Evolutionary conservation across 2,329 filamentous ascomycete species (phyloP), one percentile per base, ranked within the genome.

Genomic region (Trichoderma sp.): DNA sequence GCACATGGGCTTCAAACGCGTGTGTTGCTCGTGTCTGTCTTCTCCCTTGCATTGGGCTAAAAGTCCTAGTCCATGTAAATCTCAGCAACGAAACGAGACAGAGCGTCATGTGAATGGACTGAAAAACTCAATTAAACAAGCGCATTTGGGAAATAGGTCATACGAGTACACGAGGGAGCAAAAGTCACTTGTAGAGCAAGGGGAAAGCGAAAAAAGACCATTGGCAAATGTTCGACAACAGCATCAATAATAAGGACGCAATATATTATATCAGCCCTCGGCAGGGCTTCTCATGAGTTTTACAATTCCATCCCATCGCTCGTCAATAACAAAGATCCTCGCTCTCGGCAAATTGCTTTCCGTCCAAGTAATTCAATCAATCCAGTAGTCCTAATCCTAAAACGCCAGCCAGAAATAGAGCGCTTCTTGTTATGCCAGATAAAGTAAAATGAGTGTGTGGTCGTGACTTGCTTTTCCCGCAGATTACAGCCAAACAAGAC

Each of bases 381-480:
- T 21, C 62, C 71, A 41, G 18, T 41, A 62, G 11, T 71, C 18
- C 14, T 45, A 16, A 71, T 50, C 60, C 62, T 4, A n/a, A 59
- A 74, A 74, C 62, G 27, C 62, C 71, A 41, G n/a, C n/a, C 16
- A 41, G n/a, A 66, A 66, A 29, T 6, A 74, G 21, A 11, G 16
- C 62, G 60, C 62, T 56, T 56, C 62, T 50, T 71, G 8, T 38
- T 21, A 74, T 74, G 60, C 71, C 29, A 66, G 60, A 74, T 24
- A 74, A 74, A 59, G 21, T 21, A 62, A 33, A 74, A 56, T 56
- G 69, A 73, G 60, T 38, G 68, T 73, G 45, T 31, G 38, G 38
- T 66, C 62, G 45, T 74, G 24, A 74, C 53, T 45, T 41, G 18
- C 18, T 53, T 53, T 21, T 53, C n/a, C n/a, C 11, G 11, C 62